These are phyloP conservation scores for Ophiognomonia clavigignenti-juglandacearum DNA, from an alignment of 2,329 filamentous ascomycete species.

Conservation along the genomic window DNA sequence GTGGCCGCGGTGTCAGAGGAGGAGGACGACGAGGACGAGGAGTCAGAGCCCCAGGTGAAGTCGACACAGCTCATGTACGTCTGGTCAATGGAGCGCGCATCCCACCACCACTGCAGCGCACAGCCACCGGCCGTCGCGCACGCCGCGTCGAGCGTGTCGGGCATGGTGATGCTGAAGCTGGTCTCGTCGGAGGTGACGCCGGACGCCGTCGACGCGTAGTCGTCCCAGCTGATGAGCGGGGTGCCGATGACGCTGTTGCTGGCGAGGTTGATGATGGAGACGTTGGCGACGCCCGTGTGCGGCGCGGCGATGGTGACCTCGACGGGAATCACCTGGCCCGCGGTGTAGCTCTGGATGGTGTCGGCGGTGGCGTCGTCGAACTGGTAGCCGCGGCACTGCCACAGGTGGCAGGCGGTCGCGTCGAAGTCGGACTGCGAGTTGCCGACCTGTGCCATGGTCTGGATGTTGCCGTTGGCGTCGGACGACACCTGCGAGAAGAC, in stretches of 20 bases:
- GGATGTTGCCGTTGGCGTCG: constrained; percentile 54
- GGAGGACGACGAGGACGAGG: not conserved
- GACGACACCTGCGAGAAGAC: constrained; percentile 46
- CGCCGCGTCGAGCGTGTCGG: constrained; percentile 36
- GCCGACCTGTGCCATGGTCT: constrained; percentile 47
- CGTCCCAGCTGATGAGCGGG: constrained; percentile 40
- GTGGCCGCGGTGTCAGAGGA: not conserved
- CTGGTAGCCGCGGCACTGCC: constrained; percentile 55
- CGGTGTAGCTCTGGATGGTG: constrained; percentile 46
- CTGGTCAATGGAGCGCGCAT: constrained; percentile 37
- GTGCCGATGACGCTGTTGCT: constrained; percentile 43
- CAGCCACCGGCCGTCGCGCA: constrained; percentile 41
- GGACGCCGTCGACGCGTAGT: constrained; percentile 43
- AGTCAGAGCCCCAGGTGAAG: constrained; percentile 27
- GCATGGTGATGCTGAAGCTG: constrained; percentile 49
- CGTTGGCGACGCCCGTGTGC: constrained; percentile 51
- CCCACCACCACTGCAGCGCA: constrained; percentile 52
- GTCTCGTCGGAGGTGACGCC: constrained; percentile 39
- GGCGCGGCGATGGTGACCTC: constrained; percentile 44
- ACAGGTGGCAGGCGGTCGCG: constrained; percentile 42
- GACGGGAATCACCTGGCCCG: constrained; percentile 40
- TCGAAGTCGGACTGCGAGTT: constrained; percentile 41
- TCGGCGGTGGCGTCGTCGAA: constrained; percentile 46
- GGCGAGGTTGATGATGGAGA: constrained; percentile 46
- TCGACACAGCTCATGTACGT: constrained; percentile 55